Evolutionary conservation across 2,329 filamentous ascomycete species (phyloP).

Genomic region (Beauveria pseudobassiana): DNA sequence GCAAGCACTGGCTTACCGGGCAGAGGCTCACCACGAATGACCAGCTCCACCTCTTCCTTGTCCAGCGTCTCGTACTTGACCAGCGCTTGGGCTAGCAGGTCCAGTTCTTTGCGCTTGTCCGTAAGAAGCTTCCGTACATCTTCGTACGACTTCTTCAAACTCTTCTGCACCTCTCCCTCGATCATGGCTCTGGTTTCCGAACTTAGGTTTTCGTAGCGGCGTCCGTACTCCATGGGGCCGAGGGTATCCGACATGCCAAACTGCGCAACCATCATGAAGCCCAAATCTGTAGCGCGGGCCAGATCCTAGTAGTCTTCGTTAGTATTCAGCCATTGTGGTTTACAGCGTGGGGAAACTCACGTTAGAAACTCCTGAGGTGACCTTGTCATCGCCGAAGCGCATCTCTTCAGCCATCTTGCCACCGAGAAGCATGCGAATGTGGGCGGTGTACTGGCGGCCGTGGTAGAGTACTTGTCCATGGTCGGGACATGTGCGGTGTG

Average conservation of each 20-base stretch:
- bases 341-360: conserved; percentile 39
- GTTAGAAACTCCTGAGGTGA: conserved; percentile 78
- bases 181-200: conserved; percentile 81
- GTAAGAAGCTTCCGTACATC: conserved; percentile 66
- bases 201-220: conserved; percentile 74
- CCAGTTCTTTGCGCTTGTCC: conserved; percentile 73
- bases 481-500: conserved; percentile 83
- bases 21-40: conserved; percentile 79
- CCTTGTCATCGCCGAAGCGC: conserved; percentile 82
- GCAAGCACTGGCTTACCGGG: conserved; percentile 57
- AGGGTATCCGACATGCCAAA: conserved; percentile 85
- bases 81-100: conserved; percentile 78
- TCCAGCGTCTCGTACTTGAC: conserved; percentile 92
- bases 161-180: conserved; percentile 77
- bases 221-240: conserved; percentile 81
- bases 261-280: conserved; percentile 80
- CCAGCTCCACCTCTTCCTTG: conserved; percentile 82
- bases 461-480: conserved; percentile 85
- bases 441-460: conserved; percentile 74
- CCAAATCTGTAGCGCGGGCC: conserved; percentile 68
- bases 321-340: conserved; percentile 14
- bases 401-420: conserved; percentile 89
- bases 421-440: conserved; percentile 74
- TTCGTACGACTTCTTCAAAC: conserved; percentile 73
- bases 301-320: conserved; percentile 58